Evolutionary conservation across 1,139 yeast species (phyloP), one percentile per base, ranked within the genome.

Genomic region (Yamadazyma mexicana): DNA sequence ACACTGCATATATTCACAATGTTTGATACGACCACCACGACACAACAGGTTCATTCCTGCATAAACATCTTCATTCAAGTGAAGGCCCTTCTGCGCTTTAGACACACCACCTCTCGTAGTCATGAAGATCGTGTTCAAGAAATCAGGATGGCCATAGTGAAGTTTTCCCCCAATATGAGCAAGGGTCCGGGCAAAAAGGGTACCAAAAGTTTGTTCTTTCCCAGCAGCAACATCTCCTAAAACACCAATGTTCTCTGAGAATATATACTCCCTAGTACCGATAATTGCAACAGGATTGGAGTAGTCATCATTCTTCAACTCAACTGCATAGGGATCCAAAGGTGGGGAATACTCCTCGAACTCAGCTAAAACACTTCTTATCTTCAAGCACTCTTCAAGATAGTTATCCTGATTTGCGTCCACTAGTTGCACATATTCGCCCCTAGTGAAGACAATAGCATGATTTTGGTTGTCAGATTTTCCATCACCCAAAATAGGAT

Each of bases 361-460:
- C 45, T 76, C 81, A 0, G 75, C 68, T 18, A 76, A 54, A 11
- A 75, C 65, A 42, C 70, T 70, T 54, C 79, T 63, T n/a, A 76
- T 73, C 45, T 77, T 77, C 26, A 76, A 56, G 45, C 81, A 76
- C 48, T 77, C 82, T 48, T 77, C 81, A 18, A 76, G 51, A 44
- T 77, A 77, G 45, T 77, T 75, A 49, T 77, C 81, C 47, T 77
- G 82, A 43, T 77, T 76, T 1, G 82, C 80, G 56, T 77, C 82
- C 35, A 76, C 63, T 28, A 76, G 58, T 45, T 77, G 82, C 38
- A 75, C 61, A 47, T 75, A 76, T 41, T 77, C 82, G 8, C 81
- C 82, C 40, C 82, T 58, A 27, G 71, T 61, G 46, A 75, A 76
- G 1, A 75, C 65, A 28, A 77, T 47, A 0, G 79, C 62, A 50